These are phyloP conservation scores for Tetrapisispora namnaoensis DNA, from an alignment of 805 yeast genomes.

Conservation along the genomic window DNA sequence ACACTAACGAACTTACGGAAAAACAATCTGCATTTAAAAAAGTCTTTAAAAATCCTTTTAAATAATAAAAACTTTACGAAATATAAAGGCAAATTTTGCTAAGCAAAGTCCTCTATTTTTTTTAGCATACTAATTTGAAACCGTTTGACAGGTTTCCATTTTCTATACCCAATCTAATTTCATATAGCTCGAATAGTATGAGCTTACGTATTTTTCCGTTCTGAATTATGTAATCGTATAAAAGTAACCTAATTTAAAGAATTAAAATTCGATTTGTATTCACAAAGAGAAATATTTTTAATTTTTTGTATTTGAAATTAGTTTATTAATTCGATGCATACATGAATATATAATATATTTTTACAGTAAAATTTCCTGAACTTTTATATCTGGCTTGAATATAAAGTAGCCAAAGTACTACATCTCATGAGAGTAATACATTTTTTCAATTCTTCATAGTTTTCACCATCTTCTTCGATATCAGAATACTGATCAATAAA, in stretches of 20 bases:
- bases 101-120: not conserved
- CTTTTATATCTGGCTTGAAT: conserved; percentile 1
- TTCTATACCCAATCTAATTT: not conserved
- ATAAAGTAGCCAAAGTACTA: conserved; percentile 6
- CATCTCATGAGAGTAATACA: conserved; percentile 2
- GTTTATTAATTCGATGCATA: too few relatives aligned
- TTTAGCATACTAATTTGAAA: too few relatives aligned
- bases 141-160: not conserved
- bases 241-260: too few relatives aligned
- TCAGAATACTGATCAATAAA: conserved; percentile 20
- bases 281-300: too few relatives aligned
- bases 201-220: too few relatives aligned
- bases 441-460: not conserved
- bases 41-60: conserved; percentile 1
- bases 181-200: too few relatives aligned
- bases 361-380: not conserved
- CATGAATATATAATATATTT: not conserved
- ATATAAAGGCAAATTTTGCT: too few relatives aligned
- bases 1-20: not conserved
- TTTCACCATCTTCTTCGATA: conserved; percentile 9
- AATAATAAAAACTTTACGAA: not conserved
- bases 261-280: too few relatives aligned
- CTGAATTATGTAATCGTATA: too few relatives aligned
- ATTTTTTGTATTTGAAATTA: too few relatives aligned
- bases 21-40: not conserved